Percentiles rank a stretch among this genome's conserved stretches.
Conservation (phyloP, 805 yeast species). For the Schizosaccharomyces lindneri region DNA sequence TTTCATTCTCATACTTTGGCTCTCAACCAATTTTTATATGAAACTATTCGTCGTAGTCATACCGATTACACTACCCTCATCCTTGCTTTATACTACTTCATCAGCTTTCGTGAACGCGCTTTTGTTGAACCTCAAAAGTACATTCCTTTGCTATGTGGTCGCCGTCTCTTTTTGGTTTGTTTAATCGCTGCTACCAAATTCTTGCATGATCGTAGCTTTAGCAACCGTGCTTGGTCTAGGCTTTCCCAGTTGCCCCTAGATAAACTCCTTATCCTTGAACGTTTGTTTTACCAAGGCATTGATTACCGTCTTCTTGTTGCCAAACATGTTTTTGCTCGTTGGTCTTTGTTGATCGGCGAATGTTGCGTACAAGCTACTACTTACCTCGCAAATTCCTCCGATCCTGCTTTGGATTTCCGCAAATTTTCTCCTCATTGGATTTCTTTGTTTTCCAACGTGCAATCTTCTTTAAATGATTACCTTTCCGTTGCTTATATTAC, state of each 20-base stretch:
- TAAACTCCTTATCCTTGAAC: not conserved
- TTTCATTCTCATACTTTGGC: conserved; percentile 9
- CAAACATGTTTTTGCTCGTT: not conserved
- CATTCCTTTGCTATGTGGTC: conserved; percentile 22
- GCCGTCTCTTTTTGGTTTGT: conserved; percentile 41
- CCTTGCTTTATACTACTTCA: conserved; percentile 40
- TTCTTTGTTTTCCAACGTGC: not conserved
- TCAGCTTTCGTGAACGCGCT: conserved; percentile 17
- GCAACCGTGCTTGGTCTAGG: conserved; percentile 47
- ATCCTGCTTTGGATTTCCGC: not conserved
- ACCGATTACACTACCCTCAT: conserved; percentile 39
- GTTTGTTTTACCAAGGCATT: not conserved
- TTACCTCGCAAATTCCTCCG: not conserved
- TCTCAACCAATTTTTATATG: conserved; percentile 16
- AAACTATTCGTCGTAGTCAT: conserved; percentile 24
- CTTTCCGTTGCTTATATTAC: not conserved
- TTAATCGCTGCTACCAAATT: conserved; percentile 51
- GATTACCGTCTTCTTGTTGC: not conserved
- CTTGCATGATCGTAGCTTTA: conserved; percentile 45
- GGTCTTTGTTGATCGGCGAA: not conserved
- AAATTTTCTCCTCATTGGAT: not conserved
- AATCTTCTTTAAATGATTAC: not conserved
- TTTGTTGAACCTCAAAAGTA: conserved; percentile 1
- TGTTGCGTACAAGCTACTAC: not conserved
- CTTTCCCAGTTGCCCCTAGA: conserved; percentile 35